Evolutionary conservation across 2,329 filamentous ascomycete species (phyloP), one percentile per base, ranked within the genome.

Genomic region (Fusarium sp.): DNA sequence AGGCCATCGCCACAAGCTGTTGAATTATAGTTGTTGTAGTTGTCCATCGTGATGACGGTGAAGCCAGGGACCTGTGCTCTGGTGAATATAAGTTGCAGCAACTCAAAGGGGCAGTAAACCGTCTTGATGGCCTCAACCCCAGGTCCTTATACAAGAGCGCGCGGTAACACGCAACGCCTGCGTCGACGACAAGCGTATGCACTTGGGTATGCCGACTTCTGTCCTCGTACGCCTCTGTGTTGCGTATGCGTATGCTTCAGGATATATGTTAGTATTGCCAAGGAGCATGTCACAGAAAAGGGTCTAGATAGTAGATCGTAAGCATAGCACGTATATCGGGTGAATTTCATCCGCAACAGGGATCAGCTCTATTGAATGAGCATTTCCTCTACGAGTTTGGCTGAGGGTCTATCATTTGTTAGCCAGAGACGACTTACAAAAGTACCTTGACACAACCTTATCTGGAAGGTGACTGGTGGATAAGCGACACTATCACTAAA

Each of bases 1-100:
- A 74, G 53, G 60, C 65, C 68, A 71, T 77, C 74, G 20, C 67
- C 62, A 59, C 75, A 77, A 6, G 55, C 65, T 6, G 70, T 75
- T 12, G 59, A 64, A 49, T 75, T 75, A 57, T 73, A 70, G 9
- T 46, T 46, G n/a, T 53, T 75, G 59, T 73, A 70, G 9, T 46
- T 46, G n/a, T 53, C 48, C 71, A 73, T 73, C 30, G 20, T 21
- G 10, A 34, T 14, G 5, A 10, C 7, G 14, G 28, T 6, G 9
- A 36, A 4, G 12, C 4, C 9, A 19, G 4, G 44, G 12, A 10
- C 21, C 23, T 17, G 12, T 8, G 8, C 6, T 40, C 11, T 23
- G n/a, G n/a, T 12, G 19, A 24, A 4, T 43, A 24, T 17, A 19
- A 12, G 17, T 36, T 21, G 19, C 11, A 42, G 21, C 26, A 30